Evolutionary conservation across 2,329 filamentous ascomycete genomes (phyloP).

Genomic region (Fusarium tanahbumbuense): DNA sequence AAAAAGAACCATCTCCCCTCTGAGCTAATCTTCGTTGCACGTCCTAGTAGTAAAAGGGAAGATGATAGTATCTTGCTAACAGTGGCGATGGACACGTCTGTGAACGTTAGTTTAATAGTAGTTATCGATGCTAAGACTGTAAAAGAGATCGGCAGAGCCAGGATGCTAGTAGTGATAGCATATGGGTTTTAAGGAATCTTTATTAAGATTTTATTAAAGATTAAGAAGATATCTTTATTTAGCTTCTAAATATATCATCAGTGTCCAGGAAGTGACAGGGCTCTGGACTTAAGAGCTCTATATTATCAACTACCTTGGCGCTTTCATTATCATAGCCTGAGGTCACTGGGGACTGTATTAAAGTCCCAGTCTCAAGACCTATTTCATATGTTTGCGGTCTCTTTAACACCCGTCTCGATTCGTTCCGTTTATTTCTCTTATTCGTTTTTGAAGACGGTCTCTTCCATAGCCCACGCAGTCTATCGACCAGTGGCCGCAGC

Average conservation of each 20-base stretch:
- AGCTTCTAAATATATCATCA: not conserved
- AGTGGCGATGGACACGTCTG: not conserved
- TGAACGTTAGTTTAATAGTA: not conserved
- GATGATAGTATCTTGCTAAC: not conserved
- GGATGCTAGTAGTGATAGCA: not conserved
- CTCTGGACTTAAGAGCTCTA: not conserved
- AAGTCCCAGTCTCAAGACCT: not conserved
- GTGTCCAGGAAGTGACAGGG: not conserved
- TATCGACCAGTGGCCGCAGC: not conserved
- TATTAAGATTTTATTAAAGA: not conserved
- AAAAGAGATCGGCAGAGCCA: not conserved
- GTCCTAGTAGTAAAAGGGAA: not conserved
- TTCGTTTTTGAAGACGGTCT: not conserved
- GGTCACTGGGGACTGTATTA: not conserved
- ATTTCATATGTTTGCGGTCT: not conserved
- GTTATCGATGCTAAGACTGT: not conserved
- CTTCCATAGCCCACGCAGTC: not conserved
- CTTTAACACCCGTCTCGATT: not conserved
- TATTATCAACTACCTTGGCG: not conserved
- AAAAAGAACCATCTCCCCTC: not conserved
- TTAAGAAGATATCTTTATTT: not conserved
- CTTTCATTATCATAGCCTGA: not conserved
- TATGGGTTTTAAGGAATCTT: not conserved
- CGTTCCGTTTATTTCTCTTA: not conserved
- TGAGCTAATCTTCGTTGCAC: not conserved